Conservation (phyloP, 2,329 filamentous ascomycete species). For the Exophiala calicioides region DNA sequence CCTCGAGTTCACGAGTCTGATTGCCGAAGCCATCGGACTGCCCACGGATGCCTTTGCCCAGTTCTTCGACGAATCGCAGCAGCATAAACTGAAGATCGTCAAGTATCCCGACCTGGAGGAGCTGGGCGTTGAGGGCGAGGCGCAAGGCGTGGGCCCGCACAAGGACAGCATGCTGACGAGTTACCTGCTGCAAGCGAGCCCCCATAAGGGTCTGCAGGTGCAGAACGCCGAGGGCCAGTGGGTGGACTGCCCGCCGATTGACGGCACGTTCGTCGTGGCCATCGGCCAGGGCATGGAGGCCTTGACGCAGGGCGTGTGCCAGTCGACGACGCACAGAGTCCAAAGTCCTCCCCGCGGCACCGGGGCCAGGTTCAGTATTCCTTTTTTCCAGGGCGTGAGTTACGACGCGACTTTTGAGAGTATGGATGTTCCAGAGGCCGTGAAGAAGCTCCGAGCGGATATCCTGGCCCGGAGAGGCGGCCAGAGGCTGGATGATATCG, state of each 20-base stretch:
- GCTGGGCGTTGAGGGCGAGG: slow-evolving; percentile 53
- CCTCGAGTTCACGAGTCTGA: slow-evolving; percentile 72
- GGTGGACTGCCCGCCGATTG: slow-evolving; percentile 78
- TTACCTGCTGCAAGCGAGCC: slow-evolving; percentile 76
- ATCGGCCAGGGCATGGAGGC: slow-evolving; percentile 88
- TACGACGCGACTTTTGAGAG: slow-evolving; percentile 78
- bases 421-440: slow-evolving; percentile 66
- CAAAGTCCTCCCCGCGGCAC: slow-evolving; percentile 69
- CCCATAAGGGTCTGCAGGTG: slow-evolving; percentile 77
- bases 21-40: slow-evolving; percentile 80
- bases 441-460: slow-evolving; percentile 62
- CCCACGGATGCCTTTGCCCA: slow-evolving; percentile 68
- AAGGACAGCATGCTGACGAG: slow-evolving; percentile 79
- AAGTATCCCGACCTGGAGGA: slow-evolving; percentile 76
- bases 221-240: slow-evolving; percentile 76
- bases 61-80: slow-evolving; percentile 71
- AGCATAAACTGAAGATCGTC: slow-evolving; percentile 88
- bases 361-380: slow-evolving; percentile 75
- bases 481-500: slow-evolving; percentile 51
- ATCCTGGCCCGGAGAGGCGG: slow-evolving; percentile 54
- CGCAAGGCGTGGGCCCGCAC: slow-evolving; percentile 70
- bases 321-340: slow-evolving; percentile 79
- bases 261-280: slow-evolving; percentile 78
- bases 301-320: slow-evolving; percentile 78
- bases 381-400: slow-evolving; percentile 85